These are phyloP conservation scores for Kuraishia hungarica DNA, from an alignment of 805 yeast species.

Conservation along the genomic window DNA sequence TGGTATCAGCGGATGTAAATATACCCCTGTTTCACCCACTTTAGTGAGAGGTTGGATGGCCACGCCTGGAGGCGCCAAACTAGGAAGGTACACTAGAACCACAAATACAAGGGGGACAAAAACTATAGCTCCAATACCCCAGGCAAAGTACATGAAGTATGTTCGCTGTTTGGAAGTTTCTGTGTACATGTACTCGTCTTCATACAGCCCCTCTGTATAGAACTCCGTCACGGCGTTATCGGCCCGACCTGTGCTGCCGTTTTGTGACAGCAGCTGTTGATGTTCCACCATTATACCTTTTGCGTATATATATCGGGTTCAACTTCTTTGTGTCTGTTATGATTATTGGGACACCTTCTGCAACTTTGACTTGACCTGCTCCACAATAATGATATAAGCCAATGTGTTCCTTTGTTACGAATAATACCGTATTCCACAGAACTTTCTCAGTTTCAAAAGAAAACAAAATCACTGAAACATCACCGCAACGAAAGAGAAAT, in stretches of 20 bases:
- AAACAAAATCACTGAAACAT: too few species aligned
- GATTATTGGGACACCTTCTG: neutral
- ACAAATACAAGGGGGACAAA: slow-evolving; percentile 17
- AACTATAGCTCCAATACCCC: slow-evolving; percentile 4
- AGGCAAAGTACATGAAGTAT: neutral
- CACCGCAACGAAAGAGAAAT: too few species aligned
- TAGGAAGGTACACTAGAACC: slow-evolving; percentile 20
- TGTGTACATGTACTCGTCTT: neutral
- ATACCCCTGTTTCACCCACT: slow-evolving; percentile 13
- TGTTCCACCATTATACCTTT: neutral
- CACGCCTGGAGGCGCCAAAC: slow-evolving; percentile 22
- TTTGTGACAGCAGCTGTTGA: neutral
- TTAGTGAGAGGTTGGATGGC: slow-evolving; percentile 16
- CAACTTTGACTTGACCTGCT: too few species aligned
- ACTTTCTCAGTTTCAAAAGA: too few species aligned
- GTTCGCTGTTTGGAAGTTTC: neutral
- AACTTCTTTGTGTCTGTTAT: neutral
- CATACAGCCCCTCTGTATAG: neutral
- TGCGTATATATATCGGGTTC: neutral
- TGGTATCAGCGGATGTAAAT: slow-evolving; percentile 21
- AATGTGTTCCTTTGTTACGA: too few species aligned
- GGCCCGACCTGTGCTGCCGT: neutral
- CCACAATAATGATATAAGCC: too few species aligned
- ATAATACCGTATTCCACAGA: too few species aligned
- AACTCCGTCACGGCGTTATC: neutral